Evolutionary conservation across 208 protist species (phyloP).

Genomic region (Crithidia bombi): DNA sequence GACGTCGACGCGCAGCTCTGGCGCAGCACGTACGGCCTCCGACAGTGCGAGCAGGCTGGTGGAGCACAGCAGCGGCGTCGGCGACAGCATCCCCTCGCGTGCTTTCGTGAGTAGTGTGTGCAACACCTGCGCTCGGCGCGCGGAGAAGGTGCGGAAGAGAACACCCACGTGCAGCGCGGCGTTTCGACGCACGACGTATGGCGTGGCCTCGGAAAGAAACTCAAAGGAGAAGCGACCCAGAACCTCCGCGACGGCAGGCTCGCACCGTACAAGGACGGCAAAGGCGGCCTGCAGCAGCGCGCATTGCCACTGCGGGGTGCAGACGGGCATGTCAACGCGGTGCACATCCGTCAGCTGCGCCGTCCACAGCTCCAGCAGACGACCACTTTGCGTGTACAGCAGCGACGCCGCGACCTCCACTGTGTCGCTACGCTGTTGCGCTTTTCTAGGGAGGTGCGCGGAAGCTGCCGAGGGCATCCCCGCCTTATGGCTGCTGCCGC

Average conservation of each 20-base stretch:
- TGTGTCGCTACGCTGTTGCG: neutral
- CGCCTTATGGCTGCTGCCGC: constrained; percentile 1
- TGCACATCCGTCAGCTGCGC: constrained; percentile 30
- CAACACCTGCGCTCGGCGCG: constrained; percentile 46
- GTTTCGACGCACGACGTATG: constrained; percentile 60
- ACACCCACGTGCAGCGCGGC: constrained; percentile 58
- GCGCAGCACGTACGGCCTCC: constrained; percentile 58
- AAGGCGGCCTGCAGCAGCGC: constrained; percentile 33
- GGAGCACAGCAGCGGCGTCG: constrained; percentile 45
- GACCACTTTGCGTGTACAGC: constrained; percentile 30
- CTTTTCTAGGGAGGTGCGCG: no score
- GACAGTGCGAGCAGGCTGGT: constrained; percentile 73
- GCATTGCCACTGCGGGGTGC: constrained; percentile 31
- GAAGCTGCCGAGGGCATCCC: no score
- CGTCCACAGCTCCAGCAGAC: constrained; percentile 34
- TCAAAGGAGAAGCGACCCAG: constrained; percentile 74
- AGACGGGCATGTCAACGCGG: constrained; percentile 35
- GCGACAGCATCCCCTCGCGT: constrained; percentile 60
- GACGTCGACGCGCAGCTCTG: constrained; percentile 52
- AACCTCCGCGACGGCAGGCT: constrained; percentile 46
- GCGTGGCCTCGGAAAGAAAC: constrained; percentile 45
- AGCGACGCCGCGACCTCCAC: constrained; percentile 24
- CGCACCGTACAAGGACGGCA: constrained; percentile 45
- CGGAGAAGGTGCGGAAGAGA: constrained; percentile 56
- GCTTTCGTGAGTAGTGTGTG: constrained; percentile 58